Conservation (phyloP, 2,329 filamentous ascomycete genomes). For the Aspergillus tamarii region DNA sequence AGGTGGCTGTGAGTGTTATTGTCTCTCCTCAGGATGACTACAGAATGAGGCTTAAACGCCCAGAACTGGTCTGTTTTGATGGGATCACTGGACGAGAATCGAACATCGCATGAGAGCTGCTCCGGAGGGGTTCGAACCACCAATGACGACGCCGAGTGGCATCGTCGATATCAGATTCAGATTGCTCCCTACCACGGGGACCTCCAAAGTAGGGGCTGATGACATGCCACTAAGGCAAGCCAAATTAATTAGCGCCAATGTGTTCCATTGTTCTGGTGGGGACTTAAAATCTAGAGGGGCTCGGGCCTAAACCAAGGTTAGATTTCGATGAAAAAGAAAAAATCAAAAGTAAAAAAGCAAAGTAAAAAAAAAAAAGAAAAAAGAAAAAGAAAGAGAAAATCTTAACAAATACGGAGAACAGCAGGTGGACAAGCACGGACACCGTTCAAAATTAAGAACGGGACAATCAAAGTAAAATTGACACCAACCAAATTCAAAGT, state of each 20-base stretch:
- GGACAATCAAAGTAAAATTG: neutral
- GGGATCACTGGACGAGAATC: neutral
- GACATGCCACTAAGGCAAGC: slow-evolving; percentile 28
- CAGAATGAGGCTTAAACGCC: slow-evolving; percentile 15
- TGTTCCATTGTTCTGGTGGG: slow-evolving; percentile 6
- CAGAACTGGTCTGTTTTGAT: neutral
- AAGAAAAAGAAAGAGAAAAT: neutral
- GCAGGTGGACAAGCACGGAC: neutral
- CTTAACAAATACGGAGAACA: neutral
- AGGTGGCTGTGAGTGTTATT: slow-evolving; percentile 1
- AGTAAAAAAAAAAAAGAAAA: too few species aligned
- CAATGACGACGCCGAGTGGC: neutral
- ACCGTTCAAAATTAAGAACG: neutral
- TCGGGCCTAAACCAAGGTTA: slow-evolving; percentile 20
- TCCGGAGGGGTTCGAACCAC: slow-evolving; percentile 1
- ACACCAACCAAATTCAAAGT: neutral
- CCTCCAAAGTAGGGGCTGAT: slow-evolving; percentile 20
- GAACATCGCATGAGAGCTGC: slow-evolving; percentile 16
- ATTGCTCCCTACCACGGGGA: slow-evolving; percentile 13
- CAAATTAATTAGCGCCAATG: slow-evolving; percentile 23
- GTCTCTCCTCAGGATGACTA: neutral
- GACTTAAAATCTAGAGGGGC: slow-evolving; percentile 12
- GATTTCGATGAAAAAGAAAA: neutral
- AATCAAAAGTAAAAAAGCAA: neutral
- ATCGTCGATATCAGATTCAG: slow-evolving; percentile 15